Conservation (phyloP, 441 rosid species). For the Croton setiger region DNA sequence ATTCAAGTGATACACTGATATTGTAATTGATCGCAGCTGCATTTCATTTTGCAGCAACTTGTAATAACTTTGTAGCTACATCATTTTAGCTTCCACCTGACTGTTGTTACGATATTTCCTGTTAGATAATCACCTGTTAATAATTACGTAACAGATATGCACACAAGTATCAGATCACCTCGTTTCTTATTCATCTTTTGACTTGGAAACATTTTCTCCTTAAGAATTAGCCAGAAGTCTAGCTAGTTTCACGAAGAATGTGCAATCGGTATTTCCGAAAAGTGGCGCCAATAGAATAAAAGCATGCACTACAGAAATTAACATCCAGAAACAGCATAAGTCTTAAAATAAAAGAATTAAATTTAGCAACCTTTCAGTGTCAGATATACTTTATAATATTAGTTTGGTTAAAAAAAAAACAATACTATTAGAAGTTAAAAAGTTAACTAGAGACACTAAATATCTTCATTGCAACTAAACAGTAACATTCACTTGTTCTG, state of each 20-base stretch:
- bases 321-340: no score
- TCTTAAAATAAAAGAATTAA: neutral
- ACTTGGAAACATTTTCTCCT: no score
- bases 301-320: no score
- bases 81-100: conserved; percentile 1
- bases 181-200: neutral
- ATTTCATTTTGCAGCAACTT: neutral
- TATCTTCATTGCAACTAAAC: neutral
- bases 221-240: no score
- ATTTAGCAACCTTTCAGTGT: neutral
- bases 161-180: neutral
- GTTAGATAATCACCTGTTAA: neutral
- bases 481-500: conserved; percentile 8
- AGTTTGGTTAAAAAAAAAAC: no score
- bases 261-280: neutral
- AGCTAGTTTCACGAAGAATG: neutral
- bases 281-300: neutral
- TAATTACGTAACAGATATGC: neutral
- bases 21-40: neutral
- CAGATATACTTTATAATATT: no score
- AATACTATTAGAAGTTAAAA: neutral
- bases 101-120: neutral
- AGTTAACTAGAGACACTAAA: neutral
- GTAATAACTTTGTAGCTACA: neutral
- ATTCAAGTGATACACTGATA: conserved; percentile 1